A percentile compares a stretch with the other conserved stretches of the same genome.
Conservation (phyloP, 2,329 filamentous ascomycete genomes). For the Lachnellula cervina region DNA sequence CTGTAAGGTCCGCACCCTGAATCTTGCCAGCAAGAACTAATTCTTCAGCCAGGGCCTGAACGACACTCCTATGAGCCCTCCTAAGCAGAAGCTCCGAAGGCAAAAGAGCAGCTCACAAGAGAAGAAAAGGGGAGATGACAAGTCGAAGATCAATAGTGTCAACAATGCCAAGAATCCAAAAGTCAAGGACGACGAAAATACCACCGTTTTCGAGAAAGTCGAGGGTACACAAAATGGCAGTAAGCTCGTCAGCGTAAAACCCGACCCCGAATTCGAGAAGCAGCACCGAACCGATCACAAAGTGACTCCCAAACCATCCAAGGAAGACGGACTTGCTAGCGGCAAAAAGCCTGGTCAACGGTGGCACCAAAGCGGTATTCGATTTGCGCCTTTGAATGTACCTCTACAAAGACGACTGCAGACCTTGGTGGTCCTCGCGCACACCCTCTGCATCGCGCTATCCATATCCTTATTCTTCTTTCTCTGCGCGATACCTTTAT, state of each 20-base stretch:
- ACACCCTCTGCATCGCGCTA: slow-evolving; percentile 66
- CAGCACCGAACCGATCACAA: slow-evolving; percentile 8
- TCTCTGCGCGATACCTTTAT: slow-evolving; percentile 83
- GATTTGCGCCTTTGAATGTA: slow-evolving; percentile 77
- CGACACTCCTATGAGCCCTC: slow-evolving; percentile 24
- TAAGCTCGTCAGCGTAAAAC: slow-evolving; percentile 26
- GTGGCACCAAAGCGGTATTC: slow-evolving; percentile 50
- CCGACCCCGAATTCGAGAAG: slow-evolving; percentile 17
- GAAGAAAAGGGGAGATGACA: slow-evolving; percentile 6
- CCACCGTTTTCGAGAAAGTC: slow-evolving; percentile 22
- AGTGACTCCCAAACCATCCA: slow-evolving; percentile 13
- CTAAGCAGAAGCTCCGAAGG: slow-evolving; percentile 24
- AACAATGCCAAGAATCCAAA: neutral
- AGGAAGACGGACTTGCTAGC: slow-evolving; percentile 23
- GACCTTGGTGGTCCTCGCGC: slow-evolving; percentile 71
- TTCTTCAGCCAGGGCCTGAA: slow-evolving; percentile 25
- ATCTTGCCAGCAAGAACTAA: slow-evolving; percentile 2
- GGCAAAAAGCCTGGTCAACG: slow-evolving; percentile 31
- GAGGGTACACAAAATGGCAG: slow-evolving; percentile 20
- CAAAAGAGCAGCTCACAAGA: slow-evolving; percentile 21
- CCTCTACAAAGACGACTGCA: slow-evolving; percentile 68
- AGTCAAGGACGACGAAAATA: slow-evolving; percentile 9
- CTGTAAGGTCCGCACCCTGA: slow-evolving; percentile 14
- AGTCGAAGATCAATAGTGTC: neutral
- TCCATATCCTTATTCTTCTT: slow-evolving; percentile 81